Evolutionary conservation across 2,329 filamentous ascomycete genomes (phyloP).

Genomic region (Epichloe sibirici): DNA sequence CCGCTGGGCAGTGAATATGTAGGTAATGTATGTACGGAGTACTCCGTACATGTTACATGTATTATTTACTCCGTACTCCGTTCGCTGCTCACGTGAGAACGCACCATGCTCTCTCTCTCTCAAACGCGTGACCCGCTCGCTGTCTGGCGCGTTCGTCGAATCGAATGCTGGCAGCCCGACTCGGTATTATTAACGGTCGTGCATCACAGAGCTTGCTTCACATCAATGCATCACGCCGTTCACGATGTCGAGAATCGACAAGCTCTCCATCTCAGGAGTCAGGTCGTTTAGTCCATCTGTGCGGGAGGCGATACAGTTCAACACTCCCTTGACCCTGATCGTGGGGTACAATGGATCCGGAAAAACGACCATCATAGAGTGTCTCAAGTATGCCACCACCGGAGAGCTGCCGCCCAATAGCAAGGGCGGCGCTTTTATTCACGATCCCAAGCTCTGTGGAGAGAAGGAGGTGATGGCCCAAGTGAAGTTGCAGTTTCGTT

Average conservation of each 20-base stretch:
- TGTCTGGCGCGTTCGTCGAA: not conserved
- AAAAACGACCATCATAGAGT: slow-evolving; percentile 98
- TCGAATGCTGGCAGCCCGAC: not conserved
- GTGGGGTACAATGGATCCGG: slow-evolving; percentile 96
- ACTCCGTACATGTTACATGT: too few species aligned
- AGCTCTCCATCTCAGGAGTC: slow-evolving; percentile 69
- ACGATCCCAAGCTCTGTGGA: slow-evolving; percentile 85
- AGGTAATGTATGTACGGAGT: too few species aligned
- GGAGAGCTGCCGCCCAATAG: slow-evolving; percentile 88
- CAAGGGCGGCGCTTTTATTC: slow-evolving; percentile 83
- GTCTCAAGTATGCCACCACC: slow-evolving; percentile 94
- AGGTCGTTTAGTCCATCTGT: slow-evolving; percentile 74
- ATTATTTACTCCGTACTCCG: too few species aligned
- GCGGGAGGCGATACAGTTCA: slow-evolving; percentile 73
- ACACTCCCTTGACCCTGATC: slow-evolving; percentile 85
- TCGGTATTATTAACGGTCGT: too few species aligned
- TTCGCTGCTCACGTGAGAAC: too few species aligned
- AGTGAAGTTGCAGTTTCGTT: slow-evolving; percentile 79
- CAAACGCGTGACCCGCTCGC: too few species aligned
- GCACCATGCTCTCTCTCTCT: too few species aligned
- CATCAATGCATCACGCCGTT: slow-evolving; percentile 7
- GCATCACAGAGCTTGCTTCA: not conserved
- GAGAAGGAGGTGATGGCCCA: slow-evolving; percentile 86
- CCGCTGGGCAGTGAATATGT: too few species aligned
- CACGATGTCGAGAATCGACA: slow-evolving; percentile 70